Percentiles rank a stretch among this genome's conserved stretches.
phyloP scores from a whole-genome alignment of 116 monocot species.

The Phalaenopsis hybrid region DNA sequence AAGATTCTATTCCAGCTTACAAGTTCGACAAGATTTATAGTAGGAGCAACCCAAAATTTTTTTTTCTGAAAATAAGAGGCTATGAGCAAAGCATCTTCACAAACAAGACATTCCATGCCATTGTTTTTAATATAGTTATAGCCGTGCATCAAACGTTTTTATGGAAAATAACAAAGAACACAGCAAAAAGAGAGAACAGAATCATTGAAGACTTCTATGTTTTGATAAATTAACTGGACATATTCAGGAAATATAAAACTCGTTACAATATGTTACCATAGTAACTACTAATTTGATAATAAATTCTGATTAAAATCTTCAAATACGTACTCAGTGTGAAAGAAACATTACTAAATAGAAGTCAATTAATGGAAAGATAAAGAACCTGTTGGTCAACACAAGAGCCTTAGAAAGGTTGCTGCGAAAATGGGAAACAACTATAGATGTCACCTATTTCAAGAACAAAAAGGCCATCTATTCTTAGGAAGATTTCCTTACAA shows the following conservation, averaged over 20 bases:
- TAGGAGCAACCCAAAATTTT: background rate
- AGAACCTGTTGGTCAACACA: conserved; percentile 81
- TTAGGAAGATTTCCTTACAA: conserved; percentile 3
- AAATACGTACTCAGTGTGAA: background rate
- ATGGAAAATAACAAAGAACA: background rate
- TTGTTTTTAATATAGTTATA: background rate
- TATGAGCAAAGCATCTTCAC: background rate
- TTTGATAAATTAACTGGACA: conserved; percentile 2
- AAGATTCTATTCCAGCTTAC: background rate
- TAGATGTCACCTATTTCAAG: conserved; percentile 59
- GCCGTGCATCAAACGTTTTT: background rate
- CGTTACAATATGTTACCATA: background rate
- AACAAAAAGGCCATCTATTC: background rate
- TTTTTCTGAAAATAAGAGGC: background rate
- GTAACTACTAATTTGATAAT: background rate
- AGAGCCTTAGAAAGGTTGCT: conserved; percentile 90
- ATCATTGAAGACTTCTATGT: background rate
- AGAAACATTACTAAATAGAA: background rate
- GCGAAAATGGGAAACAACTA: conserved; percentile 77
- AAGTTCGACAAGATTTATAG: background rate
- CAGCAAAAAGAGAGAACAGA: background rate
- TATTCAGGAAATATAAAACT: background rate
- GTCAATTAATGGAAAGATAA: background rate
- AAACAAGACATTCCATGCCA: background rate
- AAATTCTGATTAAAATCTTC: background rate